Evolutionary conservation across 2,329 filamentous ascomycete genomes (phyloP).

Genomic region (Trichoderma brevicompactum): DNA sequence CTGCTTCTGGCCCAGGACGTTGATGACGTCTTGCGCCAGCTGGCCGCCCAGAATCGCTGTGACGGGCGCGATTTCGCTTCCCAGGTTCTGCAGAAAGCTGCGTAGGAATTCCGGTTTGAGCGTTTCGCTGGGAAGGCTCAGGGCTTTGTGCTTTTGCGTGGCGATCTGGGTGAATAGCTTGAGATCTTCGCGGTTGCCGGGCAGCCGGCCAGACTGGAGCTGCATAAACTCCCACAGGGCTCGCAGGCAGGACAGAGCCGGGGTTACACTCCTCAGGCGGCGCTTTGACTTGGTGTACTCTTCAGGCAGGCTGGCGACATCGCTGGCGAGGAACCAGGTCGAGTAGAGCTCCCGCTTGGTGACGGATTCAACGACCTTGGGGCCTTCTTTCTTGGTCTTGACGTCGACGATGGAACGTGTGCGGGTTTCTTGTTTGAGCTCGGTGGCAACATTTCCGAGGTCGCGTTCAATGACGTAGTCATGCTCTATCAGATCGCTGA

Average conservation of each 20-base stretch:
- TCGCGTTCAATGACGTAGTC: constrained; percentile 87
- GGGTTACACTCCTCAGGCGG: constrained; percentile 75
- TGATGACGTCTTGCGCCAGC: constrained; percentile 95
- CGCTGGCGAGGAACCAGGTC: constrained; percentile 80
- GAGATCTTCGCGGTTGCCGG: constrained; percentile 68
- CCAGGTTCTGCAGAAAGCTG: constrained; percentile 84
- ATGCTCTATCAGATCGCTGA: constrained; percentile 89
- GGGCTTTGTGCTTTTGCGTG: constrained; percentile 75
- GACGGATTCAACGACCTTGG: constrained; percentile 78
- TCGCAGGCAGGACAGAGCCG: constrained; percentile 81
- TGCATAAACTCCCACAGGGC: constrained; percentile 84
- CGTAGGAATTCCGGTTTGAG: constrained; percentile 74
- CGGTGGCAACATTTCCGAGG: constrained; percentile 72
- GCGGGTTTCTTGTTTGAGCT: constrained; percentile 67
- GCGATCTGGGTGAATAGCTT: constrained; percentile 77
- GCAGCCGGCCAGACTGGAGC: constrained; percentile 55
- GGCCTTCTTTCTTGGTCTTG: constrained; percentile 68
- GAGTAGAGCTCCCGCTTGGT: constrained; percentile 92
- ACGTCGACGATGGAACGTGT: constrained; percentile 78
- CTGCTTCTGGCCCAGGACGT: constrained; percentile 86
- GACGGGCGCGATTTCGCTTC: constrained; percentile 82
- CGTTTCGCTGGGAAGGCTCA: constrained; percentile 70
- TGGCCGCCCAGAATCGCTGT: constrained; percentile 88
- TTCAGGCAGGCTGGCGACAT: constrained; percentile 71
- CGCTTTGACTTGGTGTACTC: constrained; percentile 71